Base-by-base conservation (phyloP, 1,284 basidiomycete genomes). In the Anthracocystis panici-leucophaei region DNA sequence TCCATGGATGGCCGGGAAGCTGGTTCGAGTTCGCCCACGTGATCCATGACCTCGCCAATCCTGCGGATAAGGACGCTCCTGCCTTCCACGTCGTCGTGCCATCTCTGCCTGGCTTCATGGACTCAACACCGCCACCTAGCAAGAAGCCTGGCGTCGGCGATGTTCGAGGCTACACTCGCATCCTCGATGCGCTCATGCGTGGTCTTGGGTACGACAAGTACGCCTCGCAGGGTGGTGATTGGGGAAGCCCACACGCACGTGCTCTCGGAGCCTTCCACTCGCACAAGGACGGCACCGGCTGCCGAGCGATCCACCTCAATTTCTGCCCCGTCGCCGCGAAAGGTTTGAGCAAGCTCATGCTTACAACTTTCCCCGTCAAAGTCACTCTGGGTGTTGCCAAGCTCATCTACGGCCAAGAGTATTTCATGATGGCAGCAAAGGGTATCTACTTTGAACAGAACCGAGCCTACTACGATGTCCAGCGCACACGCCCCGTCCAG, bases 41-140 rank as follows among this genome's bases (percentile, higher is more conserved):
- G 16, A 77, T 77, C 27, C 60, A 77, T 44, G 54, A 69, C 4
- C 64, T 77, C 1, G 75, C 63, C 51, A 68, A 74, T 35, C 75
- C 75, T 8, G 29, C 55, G 5, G 66, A 77, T 38, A 54, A 65
- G 18, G 56, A 57, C 20, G 55, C 58, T 14, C 75, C 75, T n/a
- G 79, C 81, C 0, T 82, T 82, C 65, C 77, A 82, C 50, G 76
- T 82, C 23, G 78, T 82, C 16, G 78, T 79, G 2, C 80, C 81
- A 25, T 82, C 81, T 5, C 57, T 82, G 40, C 74, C 77, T 16
- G 81, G 81, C 6, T 82, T 75, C 57, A 63, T 71, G 58, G 68
- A 80, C 60, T 81, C 79, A 42, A 68, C 75, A 2, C 48, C 72
- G 0, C 79, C 79, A 0, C 80, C 81, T 0, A 61, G 51, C 55